Percentiles rank a stretch among this genome's conserved stretches.
These are phyloP conservation scores for Plectosphaerella sp. DNA, from an alignment of 2,329 filamentous ascomycete genomes.

Conservation along the genomic window DNA sequence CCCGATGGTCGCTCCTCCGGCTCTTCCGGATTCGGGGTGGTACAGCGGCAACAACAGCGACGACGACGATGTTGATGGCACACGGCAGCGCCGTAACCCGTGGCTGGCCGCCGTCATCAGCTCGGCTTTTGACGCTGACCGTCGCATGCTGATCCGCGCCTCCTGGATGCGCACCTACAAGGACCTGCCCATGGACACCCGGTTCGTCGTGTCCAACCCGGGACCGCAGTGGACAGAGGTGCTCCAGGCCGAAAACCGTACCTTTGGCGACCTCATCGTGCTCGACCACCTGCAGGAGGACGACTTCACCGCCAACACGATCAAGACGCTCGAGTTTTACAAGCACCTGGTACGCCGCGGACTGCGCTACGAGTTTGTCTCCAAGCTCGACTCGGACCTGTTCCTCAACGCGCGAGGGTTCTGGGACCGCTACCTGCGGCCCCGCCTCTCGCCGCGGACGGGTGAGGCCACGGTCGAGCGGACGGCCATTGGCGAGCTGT, in stretches of 20 bases:
- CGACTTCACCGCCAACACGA: conserved; percentile 24
- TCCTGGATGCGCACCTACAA: conserved; percentile 25
- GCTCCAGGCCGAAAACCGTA: conserved; percentile 23
- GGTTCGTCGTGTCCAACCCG: conserved; percentile 26
- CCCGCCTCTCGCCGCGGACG: conserved; percentile 9
- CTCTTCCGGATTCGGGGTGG: too few species aligned
- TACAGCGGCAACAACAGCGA: neutral
- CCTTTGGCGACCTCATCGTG: conserved; percentile 27
- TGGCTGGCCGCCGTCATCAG: conserved; percentile 25
- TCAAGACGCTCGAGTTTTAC: conserved; percentile 28
- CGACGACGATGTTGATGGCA: neutral
- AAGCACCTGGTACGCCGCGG: conserved; percentile 20
- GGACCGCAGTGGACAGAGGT: conserved; percentile 17
- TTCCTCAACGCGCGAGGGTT: conserved; percentile 25
- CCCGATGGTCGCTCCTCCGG: conserved; percentile 8
- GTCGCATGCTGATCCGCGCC: conserved; percentile 22
- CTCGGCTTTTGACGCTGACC: conserved; percentile 19
- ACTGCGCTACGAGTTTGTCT: conserved; percentile 21
- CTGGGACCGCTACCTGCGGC: conserved; percentile 21
- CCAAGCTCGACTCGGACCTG: conserved; percentile 26
- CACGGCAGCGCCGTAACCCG: conserved; percentile 6
- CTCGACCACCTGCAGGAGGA: conserved; percentile 25
- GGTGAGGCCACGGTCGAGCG: conserved; percentile 11
- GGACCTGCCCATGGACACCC: conserved; percentile 21
- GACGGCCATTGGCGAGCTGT: conserved; percentile 24